Evolutionary conservation across 306 rosid species (phyloP).

Genomic region (Heteromeles arbutifolia): DNA sequence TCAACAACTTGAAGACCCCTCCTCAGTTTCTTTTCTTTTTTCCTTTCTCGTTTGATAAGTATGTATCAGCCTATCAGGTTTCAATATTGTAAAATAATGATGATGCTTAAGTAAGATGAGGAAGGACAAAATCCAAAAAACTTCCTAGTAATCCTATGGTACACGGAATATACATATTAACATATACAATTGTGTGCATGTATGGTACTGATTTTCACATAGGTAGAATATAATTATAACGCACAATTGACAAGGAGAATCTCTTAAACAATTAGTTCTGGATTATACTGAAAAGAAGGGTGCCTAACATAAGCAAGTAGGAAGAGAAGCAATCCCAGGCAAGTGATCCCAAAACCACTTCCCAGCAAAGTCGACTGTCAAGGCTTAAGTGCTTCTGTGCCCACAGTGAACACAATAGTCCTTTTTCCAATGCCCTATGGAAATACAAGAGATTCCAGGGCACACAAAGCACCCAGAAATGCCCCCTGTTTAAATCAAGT

Average conservation of each 20-base stretch:
- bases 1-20: not conserved
- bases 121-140: no score
- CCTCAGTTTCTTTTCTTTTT: not conserved
- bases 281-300: not conserved
- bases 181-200: not conserved
- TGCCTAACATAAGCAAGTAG: not conserved
- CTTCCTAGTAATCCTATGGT: not conserved
- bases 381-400: not conserved
- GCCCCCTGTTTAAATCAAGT: not conserved
- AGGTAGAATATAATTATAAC: no score
- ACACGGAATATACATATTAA: no score
- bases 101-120: no score
- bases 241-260: not conserved
- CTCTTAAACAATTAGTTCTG: not conserved
- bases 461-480: no score
- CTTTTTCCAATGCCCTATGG: not conserved
- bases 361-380: not conserved
- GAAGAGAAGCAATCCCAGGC: not conserved
- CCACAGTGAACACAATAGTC: not conserved
- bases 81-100: not conserved
- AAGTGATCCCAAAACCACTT: not conserved
- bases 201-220: not conserved
- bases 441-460: no score
- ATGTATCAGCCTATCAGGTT: not conserved
- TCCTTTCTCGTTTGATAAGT: no score